A percentile compares a stretch with the other conserved stretches of the same genome.
Conservation (phyloP, 805 yeast species). For the Wickerhamomyces rabaulensis region DNA sequence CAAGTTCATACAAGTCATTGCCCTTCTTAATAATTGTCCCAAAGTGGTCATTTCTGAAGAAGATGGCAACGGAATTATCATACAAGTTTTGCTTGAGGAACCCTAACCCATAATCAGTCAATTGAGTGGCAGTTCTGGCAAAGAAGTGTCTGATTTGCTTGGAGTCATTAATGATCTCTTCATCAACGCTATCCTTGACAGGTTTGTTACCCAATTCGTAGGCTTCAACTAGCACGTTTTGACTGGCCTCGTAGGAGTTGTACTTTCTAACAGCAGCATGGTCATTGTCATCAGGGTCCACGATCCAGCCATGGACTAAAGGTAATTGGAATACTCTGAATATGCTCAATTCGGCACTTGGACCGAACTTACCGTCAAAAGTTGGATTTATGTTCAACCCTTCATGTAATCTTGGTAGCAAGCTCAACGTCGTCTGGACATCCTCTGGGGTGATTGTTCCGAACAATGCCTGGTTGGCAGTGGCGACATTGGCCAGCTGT, state of each 20-base stretch:
- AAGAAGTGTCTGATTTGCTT: slow-evolving; percentile 42
- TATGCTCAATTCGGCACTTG: slow-evolving; percentile 47
- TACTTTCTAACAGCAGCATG: slow-evolving; percentile 33
- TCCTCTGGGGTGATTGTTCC: slow-evolving; percentile 25
- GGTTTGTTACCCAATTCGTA: slow-evolving; percentile 29
- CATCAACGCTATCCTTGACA: slow-evolving; percentile 18
- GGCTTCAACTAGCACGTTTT: slow-evolving; percentile 46
- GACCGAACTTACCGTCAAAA: slow-evolving; percentile 55
- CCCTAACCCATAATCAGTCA: slow-evolving; percentile 63
- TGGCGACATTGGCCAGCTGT: slow-evolving; percentile 43
- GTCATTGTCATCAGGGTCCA: slow-evolving; percentile 37
- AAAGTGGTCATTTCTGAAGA: slow-evolving; percentile 90
- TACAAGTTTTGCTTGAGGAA: slow-evolving; percentile 39
- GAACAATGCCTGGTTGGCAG: slow-evolving; percentile 26
- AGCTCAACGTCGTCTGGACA: slow-evolving; percentile 39
- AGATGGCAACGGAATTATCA: slow-evolving; percentile 55
- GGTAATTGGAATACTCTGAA: slow-evolving; percentile 56
- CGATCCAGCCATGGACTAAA: slow-evolving; percentile 82
- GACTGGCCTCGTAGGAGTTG: slow-evolving; percentile 54
- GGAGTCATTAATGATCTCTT: slow-evolving; percentile 29
- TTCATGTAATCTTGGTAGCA: slow-evolving; percentile 58
- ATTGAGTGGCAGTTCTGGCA: slow-evolving; percentile 62
- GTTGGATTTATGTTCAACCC: slow-evolving; percentile 73
- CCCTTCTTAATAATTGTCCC: slow-evolving; percentile 54
- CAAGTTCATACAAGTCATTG: slow-evolving; percentile 52